phyloP scores from a whole-genome alignment of 371 early-diverging fungal species.

The Capillidium rhysosporum region DNA sequence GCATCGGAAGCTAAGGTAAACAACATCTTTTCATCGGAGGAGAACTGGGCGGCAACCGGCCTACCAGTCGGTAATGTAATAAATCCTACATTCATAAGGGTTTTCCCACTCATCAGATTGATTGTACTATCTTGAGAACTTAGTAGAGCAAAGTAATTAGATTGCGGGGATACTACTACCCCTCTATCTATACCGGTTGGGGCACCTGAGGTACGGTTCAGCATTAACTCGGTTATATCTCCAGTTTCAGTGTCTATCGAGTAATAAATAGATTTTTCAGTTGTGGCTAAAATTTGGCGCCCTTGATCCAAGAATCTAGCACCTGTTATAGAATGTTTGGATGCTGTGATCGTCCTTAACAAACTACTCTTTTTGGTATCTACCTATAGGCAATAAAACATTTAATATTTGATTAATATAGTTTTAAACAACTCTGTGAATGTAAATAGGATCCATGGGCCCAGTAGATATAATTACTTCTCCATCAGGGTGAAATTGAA shows the following conservation, averaged over 20 bases:
- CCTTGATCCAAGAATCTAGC: slow-evolving; percentile 64
- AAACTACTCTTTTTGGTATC: slow-evolving; percentile 81
- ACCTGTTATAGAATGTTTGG: slow-evolving; percentile 53
- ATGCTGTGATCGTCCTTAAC: slow-evolving; percentile 58
- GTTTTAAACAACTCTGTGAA: slow-evolving; percentile 36
- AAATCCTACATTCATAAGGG: slow-evolving; percentile 66
- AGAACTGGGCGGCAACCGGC: slow-evolving; percentile 31
- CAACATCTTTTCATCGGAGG: slow-evolving; percentile 34
- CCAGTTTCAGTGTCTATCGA: slow-evolving; percentile 68
- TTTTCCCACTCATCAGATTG: slow-evolving; percentile 44
- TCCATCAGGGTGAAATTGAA: slow-evolving; percentile 77
- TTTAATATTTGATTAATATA: neutral
- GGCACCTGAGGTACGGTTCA: neutral
- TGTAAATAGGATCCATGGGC: slow-evolving; percentile 55
- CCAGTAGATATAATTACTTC: slow-evolving; percentile 73
- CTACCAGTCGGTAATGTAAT: slow-evolving; percentile 72
- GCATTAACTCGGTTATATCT: neutral
- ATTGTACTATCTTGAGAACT: slow-evolving; percentile 53
- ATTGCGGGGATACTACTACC: neutral
- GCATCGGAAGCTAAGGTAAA: slow-evolving; percentile 38
- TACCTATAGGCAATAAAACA: slow-evolving; percentile 18
- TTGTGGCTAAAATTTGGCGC: slow-evolving; percentile 44
- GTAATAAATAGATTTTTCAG: slow-evolving; percentile 57
- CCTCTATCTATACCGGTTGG: neutral
- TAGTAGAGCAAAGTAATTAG: slow-evolving; percentile 38